Evolutionary conservation across 129 eudicot genomes (phyloP).

Genomic region (Solidago caesia): DNA sequence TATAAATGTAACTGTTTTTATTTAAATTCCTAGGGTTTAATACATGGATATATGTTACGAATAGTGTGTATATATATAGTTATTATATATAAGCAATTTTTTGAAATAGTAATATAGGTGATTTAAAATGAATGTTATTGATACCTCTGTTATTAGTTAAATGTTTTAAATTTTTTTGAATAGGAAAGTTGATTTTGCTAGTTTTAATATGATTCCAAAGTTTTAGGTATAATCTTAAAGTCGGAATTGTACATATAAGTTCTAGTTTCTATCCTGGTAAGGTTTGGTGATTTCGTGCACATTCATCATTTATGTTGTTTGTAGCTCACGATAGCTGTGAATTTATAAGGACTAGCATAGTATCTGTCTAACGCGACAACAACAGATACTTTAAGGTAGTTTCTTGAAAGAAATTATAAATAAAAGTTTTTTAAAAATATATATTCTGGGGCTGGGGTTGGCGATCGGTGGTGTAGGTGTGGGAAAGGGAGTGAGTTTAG

Average conservation of each 20-base stretch:
- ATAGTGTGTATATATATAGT: neutral
- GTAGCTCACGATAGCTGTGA: neutral
- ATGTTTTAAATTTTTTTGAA: neutral
- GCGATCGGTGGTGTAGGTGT: too few relatives aligned
- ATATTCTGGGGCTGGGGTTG: too few relatives aligned
- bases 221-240: neutral
- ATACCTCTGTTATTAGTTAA: neutral
- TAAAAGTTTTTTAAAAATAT: too few relatives aligned
- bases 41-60: neutral
- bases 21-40: constrained; percentile 22
- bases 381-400: too few relatives aligned
- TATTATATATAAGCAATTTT: too few relatives aligned
- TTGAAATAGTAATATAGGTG: constrained; percentile 8
- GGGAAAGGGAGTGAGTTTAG: too few relatives aligned
- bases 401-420: too few relatives aligned
- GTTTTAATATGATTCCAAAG: neutral
- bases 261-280: neutral
- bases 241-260: neutral
- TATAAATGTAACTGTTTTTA: neutral
- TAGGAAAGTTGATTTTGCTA: neutral
- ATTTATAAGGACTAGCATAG: neutral
- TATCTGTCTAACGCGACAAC: too few relatives aligned
- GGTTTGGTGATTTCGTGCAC: neutral
- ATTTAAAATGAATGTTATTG: constrained; percentile 3
- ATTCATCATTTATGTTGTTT: neutral